Conservation (phyloP, 495 filamentous ascomycete species). For the Penicillium coprophilum region DNA sequence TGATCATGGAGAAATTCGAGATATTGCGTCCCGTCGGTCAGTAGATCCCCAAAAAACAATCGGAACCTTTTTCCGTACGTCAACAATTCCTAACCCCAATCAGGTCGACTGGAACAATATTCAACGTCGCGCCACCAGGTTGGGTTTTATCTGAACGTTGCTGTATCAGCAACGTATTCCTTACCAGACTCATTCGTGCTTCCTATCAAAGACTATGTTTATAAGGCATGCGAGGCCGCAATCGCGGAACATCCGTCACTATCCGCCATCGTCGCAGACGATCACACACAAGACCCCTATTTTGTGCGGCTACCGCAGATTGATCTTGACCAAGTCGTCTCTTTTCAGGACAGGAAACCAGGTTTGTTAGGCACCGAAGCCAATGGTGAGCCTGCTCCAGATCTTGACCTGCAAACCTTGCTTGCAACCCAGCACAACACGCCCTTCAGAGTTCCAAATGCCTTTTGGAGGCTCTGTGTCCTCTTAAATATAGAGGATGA, state of each 20-base stretch:
- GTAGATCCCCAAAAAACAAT: constrained; percentile 7
- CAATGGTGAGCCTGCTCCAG: constrained; percentile 24
- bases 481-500: constrained; percentile 24
- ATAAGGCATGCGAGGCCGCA: constrained; percentile 35
- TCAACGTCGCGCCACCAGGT: constrained; percentile 44
- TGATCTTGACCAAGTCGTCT: constrained; percentile 37
- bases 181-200: constrained; percentile 30
- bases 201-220: constrained; percentile 36
- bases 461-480: constrained; percentile 43
- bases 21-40: constrained; percentile 33
- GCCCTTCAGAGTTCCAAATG: constrained; percentile 29
- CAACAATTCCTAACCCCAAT: constrained; percentile 7
- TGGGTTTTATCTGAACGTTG: constrained; percentile 48
- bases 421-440: constrained; percentile 41
- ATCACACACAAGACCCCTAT: constrained; percentile 40
- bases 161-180: constrained; percentile 38
- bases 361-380: constrained; percentile 11
- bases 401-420: constrained; percentile 36
- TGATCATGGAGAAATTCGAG: constrained; percentile 27
- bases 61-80: constrained; percentile 1
- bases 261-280: constrained; percentile 42
- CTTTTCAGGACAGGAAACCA: constrained; percentile 29
- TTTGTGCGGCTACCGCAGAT: constrained; percentile 47
- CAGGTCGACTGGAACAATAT: constrained; percentile 45
- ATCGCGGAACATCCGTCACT: constrained; percentile 45